Base-by-base conservation (phyloP, 306 rosid genomes). In the Oxytropis ochrocephala region DNA sequence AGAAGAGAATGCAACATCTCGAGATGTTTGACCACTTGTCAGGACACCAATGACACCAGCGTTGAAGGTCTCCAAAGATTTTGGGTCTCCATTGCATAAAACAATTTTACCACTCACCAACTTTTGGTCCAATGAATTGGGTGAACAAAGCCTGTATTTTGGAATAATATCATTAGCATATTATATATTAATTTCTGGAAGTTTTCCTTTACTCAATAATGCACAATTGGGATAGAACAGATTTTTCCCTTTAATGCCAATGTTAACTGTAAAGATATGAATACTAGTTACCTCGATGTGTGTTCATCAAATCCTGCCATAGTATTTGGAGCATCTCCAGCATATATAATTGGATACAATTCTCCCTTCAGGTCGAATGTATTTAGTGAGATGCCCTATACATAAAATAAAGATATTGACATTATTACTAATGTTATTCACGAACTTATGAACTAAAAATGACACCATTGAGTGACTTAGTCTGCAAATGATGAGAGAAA, bases 91-190 rank as follows among this genome's bases (percentile, higher is more conserved):
- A 0, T 85, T 84, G 3, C 86, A 82, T 0, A 82, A 33, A 47
- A 85, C 73, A 63, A 82, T 85, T 73, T 79, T 85, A 6, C 82
- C 82, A 16, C 57, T 24, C 1, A 77, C 76, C 53, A 38, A 33
- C 0, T 74, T 46, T 9, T 29, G 0, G 41, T 73, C 75, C 77
- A 79, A 19, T 0, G 78, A 13, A 8, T 18, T 59, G 1, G 0
- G 1, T 0, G 0, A 0, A 44, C 84, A 76, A 57, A 24, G 10
- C 72, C 82, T 76, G 63, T 41, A 0, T 41, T 53, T 44, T 8
- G 3, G 56, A 64, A 54, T 55, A 74, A 5, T 73, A 48, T 64
- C 41, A 11, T 32, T 12, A 50, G 1, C 1, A 3, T 24, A 67
- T n/a, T n/a, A n/a, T n/a, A n/a, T n/a, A n/a, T n/a, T n/a, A n/a